These are phyloP conservation scores for Thielaviopsis populi DNA, from an alignment of 2,329 filamentous ascomycete species.

Conservation along the genomic window DNA sequence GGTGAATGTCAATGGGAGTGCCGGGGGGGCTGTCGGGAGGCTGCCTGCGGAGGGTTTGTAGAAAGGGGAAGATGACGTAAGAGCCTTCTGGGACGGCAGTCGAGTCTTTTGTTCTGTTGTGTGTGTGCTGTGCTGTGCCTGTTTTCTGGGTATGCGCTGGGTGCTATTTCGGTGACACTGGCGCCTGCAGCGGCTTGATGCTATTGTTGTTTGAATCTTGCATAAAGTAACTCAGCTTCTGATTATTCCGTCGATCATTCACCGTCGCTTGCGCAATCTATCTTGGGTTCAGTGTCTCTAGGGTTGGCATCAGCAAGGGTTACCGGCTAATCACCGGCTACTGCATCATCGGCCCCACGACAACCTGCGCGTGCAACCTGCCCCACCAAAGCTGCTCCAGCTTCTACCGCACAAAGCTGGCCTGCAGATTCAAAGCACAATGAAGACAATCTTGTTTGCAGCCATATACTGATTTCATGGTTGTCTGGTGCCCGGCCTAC, in stretches of 20 bases:
- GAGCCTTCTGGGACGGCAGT: not conserved
- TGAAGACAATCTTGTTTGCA: not conserved
- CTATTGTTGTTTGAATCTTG: too few species aligned
- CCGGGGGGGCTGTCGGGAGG: not conserved
- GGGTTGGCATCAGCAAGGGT: not conserved
- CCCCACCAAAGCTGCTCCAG: not conserved
- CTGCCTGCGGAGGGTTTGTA: not conserved
- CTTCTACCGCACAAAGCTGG: not conserved
- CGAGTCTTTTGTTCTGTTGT: not conserved
- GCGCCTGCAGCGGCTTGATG: too few species aligned
- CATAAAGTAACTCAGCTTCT: too few species aligned
- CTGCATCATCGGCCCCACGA: not conserved
- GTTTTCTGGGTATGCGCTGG: not conserved
- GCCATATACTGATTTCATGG: not conserved
- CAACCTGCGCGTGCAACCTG: not conserved
- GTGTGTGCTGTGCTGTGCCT: too few species aligned
- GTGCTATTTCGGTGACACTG: too few species aligned
- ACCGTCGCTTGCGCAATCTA: too few species aligned
- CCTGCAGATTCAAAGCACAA: not conserved
- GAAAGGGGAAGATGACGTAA: constrained; percentile 4
- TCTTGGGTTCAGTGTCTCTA: not conserved
- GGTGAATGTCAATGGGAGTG: not conserved
- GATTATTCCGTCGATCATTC: not conserved
- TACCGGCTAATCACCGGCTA: not conserved
- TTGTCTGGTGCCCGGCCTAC: not conserved